These are phyloP conservation scores for Cicer pinnatifidum DNA, from an alignment of 306 rosid species.

Conservation along the genomic window DNA sequence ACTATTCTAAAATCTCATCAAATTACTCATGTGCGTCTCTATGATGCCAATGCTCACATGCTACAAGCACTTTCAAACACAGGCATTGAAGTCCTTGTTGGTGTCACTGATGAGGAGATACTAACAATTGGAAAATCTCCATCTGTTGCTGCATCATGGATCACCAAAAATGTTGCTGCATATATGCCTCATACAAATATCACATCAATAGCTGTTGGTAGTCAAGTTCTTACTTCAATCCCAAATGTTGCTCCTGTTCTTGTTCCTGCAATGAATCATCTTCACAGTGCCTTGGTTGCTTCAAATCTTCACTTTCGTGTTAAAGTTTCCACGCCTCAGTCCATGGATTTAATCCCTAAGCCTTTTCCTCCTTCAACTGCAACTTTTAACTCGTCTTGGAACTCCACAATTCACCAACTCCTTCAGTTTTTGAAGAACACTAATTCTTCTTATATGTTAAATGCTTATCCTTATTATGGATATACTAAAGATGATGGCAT, in stretches of 20 bases:
- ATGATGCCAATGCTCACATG: conserved; percentile 71
- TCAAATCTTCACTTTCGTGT: conserved; percentile 71
- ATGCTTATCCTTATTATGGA: conserved; percentile 78
- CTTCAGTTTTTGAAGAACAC: conserved; percentile 82
- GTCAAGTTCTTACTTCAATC: conserved; percentile 76
- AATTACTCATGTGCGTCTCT: conserved; percentile 77
- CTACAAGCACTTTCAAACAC: conserved; percentile 78
- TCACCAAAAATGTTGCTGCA: conserved; percentile 79
- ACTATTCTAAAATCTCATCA: conserved; percentile 75
- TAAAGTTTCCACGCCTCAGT: conserved; percentile 84
- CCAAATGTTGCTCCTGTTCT: conserved; percentile 79
- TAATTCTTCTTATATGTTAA: conserved; percentile 77
- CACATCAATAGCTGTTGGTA: conserved; percentile 86
- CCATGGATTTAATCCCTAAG: conserved; percentile 78
- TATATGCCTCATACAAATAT: conserved; percentile 82
- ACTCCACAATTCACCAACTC: conserved; percentile 66
- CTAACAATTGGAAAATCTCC: conserved; percentile 76
- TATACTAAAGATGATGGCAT: conserved; percentile 72
- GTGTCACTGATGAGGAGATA: conserved; percentile 76
- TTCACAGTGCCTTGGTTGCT: conserved; percentile 82
- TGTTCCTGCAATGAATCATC: conserved; percentile 81
- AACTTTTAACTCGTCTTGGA: conserved; percentile 70
- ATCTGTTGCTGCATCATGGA: conserved; percentile 81
- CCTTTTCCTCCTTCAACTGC: conserved; percentile 93
- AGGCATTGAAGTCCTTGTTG: conserved; percentile 74